Conservation (phyloP, 371 early-diverging fungal genomes). For the Zopfochytrium polystomum region DNA sequence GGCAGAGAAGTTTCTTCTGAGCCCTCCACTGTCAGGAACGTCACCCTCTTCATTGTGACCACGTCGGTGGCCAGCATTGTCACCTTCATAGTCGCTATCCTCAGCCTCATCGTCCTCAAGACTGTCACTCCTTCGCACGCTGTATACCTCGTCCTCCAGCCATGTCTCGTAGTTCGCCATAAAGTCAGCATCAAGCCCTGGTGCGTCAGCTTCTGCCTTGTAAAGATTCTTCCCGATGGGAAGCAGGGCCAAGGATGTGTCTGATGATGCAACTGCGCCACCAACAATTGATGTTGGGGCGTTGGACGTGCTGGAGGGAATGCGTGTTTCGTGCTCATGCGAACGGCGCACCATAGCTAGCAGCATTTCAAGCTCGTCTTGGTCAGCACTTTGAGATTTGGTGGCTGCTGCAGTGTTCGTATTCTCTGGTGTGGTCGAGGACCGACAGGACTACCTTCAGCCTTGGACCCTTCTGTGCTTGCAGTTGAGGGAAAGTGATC, state of each 20-base stretch:
- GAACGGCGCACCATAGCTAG: background rate
- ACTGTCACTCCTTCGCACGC: background rate
- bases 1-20: too few relatives aligned
- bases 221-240: conserved; percentile 7
- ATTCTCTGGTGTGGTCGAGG: background rate
- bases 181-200: conserved; percentile 39
- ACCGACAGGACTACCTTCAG: conserved; percentile 1
- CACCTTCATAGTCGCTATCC: conserved; percentile 4
- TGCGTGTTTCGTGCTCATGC: background rate
- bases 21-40: too few relatives aligned
- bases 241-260: background rate
- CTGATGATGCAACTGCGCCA: background rate
- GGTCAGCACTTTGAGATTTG: background rate
- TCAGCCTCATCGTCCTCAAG: background rate
- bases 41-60: too few relatives aligned
- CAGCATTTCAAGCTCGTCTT: background rate
- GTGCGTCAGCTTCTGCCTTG: conserved; percentile 5
- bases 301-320: background rate
- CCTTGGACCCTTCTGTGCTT: conserved; percentile 16
- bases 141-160: conserved; percentile 62
- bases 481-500: conserved; percentile 3
- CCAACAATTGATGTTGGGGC: background rate
- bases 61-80: too few relatives aligned
- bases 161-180: conserved; percentile 61
- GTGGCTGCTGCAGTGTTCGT: background rate